These are phyloP conservation scores for Ogataea naganishii DNA, from an alignment of 805 yeast genomes.

Conservation along the genomic window DNA sequence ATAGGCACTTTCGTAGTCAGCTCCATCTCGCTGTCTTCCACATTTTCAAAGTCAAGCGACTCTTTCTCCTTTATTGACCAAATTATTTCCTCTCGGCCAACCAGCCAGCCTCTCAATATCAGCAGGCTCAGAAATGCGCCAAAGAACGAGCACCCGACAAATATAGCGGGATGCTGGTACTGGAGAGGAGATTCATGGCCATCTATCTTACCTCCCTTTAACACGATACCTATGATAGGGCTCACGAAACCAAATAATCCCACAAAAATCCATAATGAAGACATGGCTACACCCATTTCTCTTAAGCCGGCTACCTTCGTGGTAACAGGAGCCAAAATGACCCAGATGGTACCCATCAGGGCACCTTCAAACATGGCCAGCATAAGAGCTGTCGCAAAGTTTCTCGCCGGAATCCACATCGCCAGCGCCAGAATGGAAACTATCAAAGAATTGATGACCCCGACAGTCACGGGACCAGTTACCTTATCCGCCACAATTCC, in stretches of 20 bases:
- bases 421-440: constrained; percentile 35
- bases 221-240: constrained; percentile 50
- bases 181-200: constrained; percentile 32
- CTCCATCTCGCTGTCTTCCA: constrained; percentile 19
- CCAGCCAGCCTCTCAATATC: constrained; percentile 45
- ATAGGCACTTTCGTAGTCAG: constrained; percentile 5
- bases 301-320: constrained; percentile 46
- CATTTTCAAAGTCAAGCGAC: constrained; percentile 5
- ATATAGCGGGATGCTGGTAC: constrained; percentile 45
- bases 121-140: constrained; percentile 34
- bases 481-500: constrained; percentile 40
- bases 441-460: constrained; percentile 26
- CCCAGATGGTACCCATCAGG: constrained; percentile 55
- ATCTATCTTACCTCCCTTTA: constrained; percentile 26
- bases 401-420: constrained; percentile 52
- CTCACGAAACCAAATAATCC: constrained; percentile 46
- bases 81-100: constrained; percentile 34
- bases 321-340: constrained; percentile 41
- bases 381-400: constrained; percentile 44
- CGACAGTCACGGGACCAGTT: constrained; percentile 43
- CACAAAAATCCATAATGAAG: constrained; percentile 36
- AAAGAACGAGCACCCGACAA: constrained; percentile 48
- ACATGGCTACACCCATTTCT: constrained; percentile 42
- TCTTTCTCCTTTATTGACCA: constrained; percentile 13
- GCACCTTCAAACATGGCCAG: constrained; percentile 47